These are phyloP conservation scores for Russula sp. DNA, from an alignment of 768 basidiomycete genomes.

Conservation along the genomic window DNA sequence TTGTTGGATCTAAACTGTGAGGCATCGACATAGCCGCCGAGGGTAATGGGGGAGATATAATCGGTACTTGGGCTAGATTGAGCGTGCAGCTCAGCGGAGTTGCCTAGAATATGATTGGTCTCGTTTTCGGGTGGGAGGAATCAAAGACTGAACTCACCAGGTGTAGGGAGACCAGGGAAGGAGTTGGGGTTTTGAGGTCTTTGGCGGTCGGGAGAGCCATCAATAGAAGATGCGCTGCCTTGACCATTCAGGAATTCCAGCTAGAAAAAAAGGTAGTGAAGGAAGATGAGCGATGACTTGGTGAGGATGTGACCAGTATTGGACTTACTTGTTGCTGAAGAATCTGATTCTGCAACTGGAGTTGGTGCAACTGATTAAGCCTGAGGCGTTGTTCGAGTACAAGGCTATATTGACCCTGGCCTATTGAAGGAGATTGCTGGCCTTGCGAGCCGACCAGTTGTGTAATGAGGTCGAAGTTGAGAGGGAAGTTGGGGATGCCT, in stretches of 20 bases:
- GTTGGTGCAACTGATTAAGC: slow-evolving; percentile 67
- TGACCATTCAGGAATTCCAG: slow-evolving; percentile 33
- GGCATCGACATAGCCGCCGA: slow-evolving; percentile 37
- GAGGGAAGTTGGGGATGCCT: slow-evolving; percentile 24
- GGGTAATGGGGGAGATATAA: slow-evolving; percentile 57
- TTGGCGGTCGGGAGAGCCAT: slow-evolving; percentile 28
- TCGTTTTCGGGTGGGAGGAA: slow-evolving; percentile 30
- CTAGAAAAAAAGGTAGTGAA: slow-evolving; percentile 19
- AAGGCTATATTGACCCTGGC: slow-evolving; percentile 32
- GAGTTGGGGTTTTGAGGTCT: slow-evolving; percentile 22
- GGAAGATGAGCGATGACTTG: background rate
- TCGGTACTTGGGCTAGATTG: slow-evolving; percentile 44
- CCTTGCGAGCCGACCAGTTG: slow-evolving; percentile 49
- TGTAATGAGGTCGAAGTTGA: slow-evolving; percentile 45
- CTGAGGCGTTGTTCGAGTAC: slow-evolving; percentile 74
- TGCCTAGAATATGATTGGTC: slow-evolving; percentile 3
- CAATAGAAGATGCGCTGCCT: slow-evolving; percentile 31
- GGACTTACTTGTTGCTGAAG: slow-evolving; percentile 79
- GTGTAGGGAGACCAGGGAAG: slow-evolving; percentile 55
- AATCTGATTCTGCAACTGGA: slow-evolving; percentile 77
- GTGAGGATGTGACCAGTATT: background rate
- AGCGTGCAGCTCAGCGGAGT: slow-evolving; percentile 60
- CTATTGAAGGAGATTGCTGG: slow-evolving; percentile 23
- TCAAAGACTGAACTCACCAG: slow-evolving; percentile 41
- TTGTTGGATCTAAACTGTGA: slow-evolving; percentile 27